Evolutionary conservation across 345 rosid genomes (phyloP).

Genomic region (Turnera subulata): DNA sequence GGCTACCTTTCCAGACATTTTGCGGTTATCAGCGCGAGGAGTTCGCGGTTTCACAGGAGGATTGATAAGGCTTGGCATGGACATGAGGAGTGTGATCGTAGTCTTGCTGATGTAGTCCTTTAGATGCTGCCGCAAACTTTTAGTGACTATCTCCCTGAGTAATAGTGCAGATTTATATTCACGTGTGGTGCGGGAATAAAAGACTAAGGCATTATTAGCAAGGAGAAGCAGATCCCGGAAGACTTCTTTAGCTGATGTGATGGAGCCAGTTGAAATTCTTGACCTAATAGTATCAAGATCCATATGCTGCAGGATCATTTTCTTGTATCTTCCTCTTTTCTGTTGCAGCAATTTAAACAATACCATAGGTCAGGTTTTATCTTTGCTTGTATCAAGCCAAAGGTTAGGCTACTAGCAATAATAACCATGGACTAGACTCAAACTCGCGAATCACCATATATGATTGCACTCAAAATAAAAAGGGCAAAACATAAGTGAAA

Average conservation of each 20-base stretch:
- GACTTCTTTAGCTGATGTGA: slow-evolving; percentile 51
- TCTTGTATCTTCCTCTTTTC: slow-evolving; percentile 92
- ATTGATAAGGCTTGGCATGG: slow-evolving; percentile 24
- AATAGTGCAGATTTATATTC: slow-evolving; percentile 68
- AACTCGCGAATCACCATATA: too few relatives aligned
- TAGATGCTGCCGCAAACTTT: slow-evolving; percentile 41
- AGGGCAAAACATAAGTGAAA: too few relatives aligned
- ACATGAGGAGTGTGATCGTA: slow-evolving; percentile 17
- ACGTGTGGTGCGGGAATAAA: slow-evolving; percentile 71
- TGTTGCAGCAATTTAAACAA: slow-evolving; percentile 22
- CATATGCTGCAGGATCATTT: slow-evolving; percentile 60
- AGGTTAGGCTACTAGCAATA: too few relatives aligned
- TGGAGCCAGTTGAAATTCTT: slow-evolving; percentile 39
- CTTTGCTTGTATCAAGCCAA: too few relatives aligned
- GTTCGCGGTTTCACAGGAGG: slow-evolving; percentile 42
- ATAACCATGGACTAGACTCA: too few relatives aligned
- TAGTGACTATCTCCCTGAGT: slow-evolving; percentile 53
- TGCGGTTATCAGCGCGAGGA: slow-evolving; percentile 23
- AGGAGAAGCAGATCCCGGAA: slow-evolving; percentile 67
- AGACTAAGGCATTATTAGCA: slow-evolving; percentile 68
- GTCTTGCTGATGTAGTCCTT: slow-evolving; percentile 28
- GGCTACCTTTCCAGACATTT: slow-evolving; percentile 18
- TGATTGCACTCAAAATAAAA: too few relatives aligned
- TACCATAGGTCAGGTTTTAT: too few relatives aligned
- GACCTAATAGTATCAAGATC: slow-evolving; percentile 71